Evolutionary conservation across 1,284 basidiomycete species (phyloP), one percentile per base, ranked within the genome.

Genomic region (Polyporus tsugae): DNA sequence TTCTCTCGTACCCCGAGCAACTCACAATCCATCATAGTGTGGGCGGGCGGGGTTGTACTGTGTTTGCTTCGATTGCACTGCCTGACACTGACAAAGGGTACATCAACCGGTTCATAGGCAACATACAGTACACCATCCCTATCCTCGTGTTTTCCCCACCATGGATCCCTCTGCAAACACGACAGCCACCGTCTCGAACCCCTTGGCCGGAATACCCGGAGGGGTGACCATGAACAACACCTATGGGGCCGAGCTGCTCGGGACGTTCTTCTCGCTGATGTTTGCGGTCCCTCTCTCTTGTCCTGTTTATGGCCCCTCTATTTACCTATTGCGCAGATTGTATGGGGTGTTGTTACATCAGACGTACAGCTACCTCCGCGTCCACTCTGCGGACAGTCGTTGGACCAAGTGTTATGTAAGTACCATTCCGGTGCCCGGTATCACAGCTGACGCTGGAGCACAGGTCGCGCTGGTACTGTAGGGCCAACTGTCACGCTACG

Each of bases 201-300:
- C 29, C 29, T 53, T 15, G 11, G 52, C 52, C 2, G 52, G 25
- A 17, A 29, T 49, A 33, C 25, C 29, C 7, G 4, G 33, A 15
- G 52, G 57, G 19, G 10, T 22, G 25, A 44, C 63, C 6, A 57
- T 68, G 35, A 46, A 59, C 44, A 68, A 62, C n/a, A 62, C 67
- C 39, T 63, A 59, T 15, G 68, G 68, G 9, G 68, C 68, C 5
- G 17, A 58, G 33, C 38, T 65, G 59, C n/a, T 60, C 39, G 59
- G 38, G n/a, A 60, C 39, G 4, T 60, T 60, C 59, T 29, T 60
- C 11, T 36, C 36, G 19, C n/a, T 60, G 7, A 60, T 60, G 59
- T 60, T 35, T 15, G 59, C 42, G 0, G 2, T 22, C 7, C 1
- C 6, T 46, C 17, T 25, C 19, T 57, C 7, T 49, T 58, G 52